Evolutionary conservation across 768 basidiomycete species (phyloP).

Genomic region (Tulasnella sp.): DNA sequence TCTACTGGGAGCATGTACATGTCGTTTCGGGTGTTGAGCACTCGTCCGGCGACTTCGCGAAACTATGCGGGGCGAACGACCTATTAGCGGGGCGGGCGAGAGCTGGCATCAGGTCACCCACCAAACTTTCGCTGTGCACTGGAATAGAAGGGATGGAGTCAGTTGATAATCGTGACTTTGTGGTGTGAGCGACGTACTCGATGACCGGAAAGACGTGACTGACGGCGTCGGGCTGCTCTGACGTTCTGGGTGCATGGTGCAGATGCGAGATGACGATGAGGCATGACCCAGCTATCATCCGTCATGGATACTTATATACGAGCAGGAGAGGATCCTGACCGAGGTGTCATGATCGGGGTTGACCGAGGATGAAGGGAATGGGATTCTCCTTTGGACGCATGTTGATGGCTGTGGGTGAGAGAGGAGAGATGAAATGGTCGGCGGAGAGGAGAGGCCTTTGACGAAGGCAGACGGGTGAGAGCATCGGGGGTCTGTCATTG

Average conservation of each 20-base stretch:
- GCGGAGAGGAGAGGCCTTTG: neutral
- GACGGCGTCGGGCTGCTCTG: neutral
- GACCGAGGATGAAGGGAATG: neutral
- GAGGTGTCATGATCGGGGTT: neutral
- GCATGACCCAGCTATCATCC: neutral
- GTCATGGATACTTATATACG: neutral
- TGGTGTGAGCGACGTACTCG: neutral
- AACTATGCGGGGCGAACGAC: neutral
- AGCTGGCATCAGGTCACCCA: neutral
- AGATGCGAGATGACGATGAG: neutral
- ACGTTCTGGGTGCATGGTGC: neutral
- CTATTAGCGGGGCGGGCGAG: neutral
- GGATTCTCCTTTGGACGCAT: neutral
- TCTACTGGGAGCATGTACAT: constrained; percentile 6
- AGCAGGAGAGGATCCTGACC: neutral
- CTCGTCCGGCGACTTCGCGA: neutral
- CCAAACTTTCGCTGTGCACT: neutral
- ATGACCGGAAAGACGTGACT: neutral
- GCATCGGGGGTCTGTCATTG: neutral
- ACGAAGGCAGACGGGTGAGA: neutral
- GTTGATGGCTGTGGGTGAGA: neutral
- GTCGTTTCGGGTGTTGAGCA: neutral
- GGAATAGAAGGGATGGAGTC: neutral
- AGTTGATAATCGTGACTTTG: neutral
- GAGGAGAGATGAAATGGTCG: neutral